These are phyloP conservation scores for Trypanosoma caninum DNA, from an alignment of 208 protist genomes.

Conservation along the genomic window DNA sequence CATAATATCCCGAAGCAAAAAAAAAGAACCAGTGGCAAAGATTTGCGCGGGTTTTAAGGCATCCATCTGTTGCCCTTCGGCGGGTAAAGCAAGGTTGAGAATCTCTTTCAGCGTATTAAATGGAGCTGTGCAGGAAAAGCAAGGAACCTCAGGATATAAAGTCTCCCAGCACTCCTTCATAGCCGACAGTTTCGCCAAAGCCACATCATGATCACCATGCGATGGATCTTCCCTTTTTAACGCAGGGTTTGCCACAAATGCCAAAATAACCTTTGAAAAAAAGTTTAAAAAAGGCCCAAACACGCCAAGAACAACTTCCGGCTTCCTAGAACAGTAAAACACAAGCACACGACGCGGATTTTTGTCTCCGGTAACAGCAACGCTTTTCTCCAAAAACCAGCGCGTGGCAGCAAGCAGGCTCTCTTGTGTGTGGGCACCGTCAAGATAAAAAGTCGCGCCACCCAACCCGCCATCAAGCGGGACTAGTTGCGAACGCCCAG, in stretches of 20 bases:
- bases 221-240: constrained; percentile 18
- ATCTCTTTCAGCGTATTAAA: constrained; percentile 63
- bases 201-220: constrained; percentile 11
- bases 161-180: constrained; percentile 55
- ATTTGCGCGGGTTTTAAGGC: constrained; percentile 65
- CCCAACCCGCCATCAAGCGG: constrained; percentile 25
- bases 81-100: constrained; percentile 40
- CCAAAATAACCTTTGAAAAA: constrained; percentile 73
- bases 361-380: constrained; percentile 25
- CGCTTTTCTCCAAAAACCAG: constrained; percentile 84
- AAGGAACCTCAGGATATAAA: constrained; percentile 70
- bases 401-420: constrained; percentile 56
- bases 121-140: constrained; percentile 42
- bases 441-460: constrained; percentile 70
- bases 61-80: constrained; percentile 48
- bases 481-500: constrained; percentile 75
- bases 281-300: constrained; percentile 64
- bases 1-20: constrained; percentile 68
- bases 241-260: constrained; percentile 45
- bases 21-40: constrained; percentile 88
- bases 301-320: constrained; percentile 53
- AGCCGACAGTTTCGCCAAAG: constrained; percentile 32
- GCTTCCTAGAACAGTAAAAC: constrained; percentile 76
- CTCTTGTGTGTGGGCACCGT: constrained; percentile 89
- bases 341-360: constrained; percentile 61